Percentiles rank a stretch among this genome's conserved stretches.
Conservation (phyloP, 768 basidiomycete genomes). For the Lactarius trivialis region DNA sequence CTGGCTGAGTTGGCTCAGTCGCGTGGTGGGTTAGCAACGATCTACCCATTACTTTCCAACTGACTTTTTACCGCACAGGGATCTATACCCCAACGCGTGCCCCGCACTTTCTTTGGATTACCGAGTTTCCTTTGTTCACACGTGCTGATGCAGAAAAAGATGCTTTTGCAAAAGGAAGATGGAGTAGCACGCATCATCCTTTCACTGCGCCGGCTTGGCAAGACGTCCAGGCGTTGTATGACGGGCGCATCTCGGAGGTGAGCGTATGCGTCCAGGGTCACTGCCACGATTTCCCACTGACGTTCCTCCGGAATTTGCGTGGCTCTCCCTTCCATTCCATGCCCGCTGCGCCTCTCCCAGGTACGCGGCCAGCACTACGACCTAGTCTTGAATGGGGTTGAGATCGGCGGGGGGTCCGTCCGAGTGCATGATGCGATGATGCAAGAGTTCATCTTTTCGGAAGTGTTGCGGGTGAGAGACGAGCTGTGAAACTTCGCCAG, state of each 20-base stretch:
- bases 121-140: conserved; percentile 91
- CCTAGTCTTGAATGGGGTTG: conserved; percentile 87
- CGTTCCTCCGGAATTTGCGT: conserved; percentile 1
- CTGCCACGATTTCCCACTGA: conserved; percentile 31
- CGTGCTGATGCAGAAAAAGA: conserved; percentile 84
- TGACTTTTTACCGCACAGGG: conserved; percentile 36
- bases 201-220: conserved; percentile 95
- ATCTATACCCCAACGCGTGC: conserved; percentile 44
- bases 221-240: conserved; percentile 72
- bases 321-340: conserved; percentile 3
- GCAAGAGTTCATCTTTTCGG: conserved; percentile 75
- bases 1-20: conserved; percentile 61
- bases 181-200: conserved; percentile 92
- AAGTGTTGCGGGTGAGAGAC: conserved; percentile 70
- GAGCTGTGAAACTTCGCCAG: too few species aligned
- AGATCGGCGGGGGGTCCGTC: conserved; percentile 92
- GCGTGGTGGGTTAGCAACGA: conserved; percentile 41
- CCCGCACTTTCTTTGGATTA: conserved; percentile 92
- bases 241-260: conserved; percentile 53
- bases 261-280: conserved; percentile 23
- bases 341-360: conserved; percentile 33
- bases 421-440: conserved; percentile 83
- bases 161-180: conserved; percentile 75
- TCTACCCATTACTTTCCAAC: conserved; percentile 4
- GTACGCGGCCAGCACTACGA: conserved; percentile 96